These are phyloP conservation scores for Antonospora locustae DNA, from an alignment of 371 early-diverging fungal genomes.

Conservation along the genomic window DNA sequence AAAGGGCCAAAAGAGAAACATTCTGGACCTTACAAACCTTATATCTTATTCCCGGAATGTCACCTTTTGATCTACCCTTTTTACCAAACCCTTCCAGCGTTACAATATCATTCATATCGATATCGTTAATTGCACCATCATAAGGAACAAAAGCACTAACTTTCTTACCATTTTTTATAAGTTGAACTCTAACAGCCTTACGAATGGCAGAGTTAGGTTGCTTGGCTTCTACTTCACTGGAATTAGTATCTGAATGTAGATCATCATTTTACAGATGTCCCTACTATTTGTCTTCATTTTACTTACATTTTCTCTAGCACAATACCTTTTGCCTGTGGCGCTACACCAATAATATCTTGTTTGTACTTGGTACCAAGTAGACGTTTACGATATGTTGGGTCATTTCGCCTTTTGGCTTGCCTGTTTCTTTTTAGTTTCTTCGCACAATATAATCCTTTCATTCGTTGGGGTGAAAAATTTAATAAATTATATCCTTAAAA, in stretches of 20 bases:
- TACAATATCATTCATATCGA: slow-evolving; percentile 71
- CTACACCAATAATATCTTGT: slow-evolving; percentile 85
- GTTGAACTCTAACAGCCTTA: slow-evolving; percentile 98
- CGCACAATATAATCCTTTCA: slow-evolving; percentile 80
- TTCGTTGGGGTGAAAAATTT: slow-evolving; percentile 46
- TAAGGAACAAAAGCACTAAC: slow-evolving; percentile 99
- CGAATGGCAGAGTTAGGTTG: slow-evolving; percentile 99
- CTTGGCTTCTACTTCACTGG: slow-evolving; percentile 97
- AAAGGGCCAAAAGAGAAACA: slow-evolving; percentile 91
- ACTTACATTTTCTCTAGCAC: slow-evolving; percentile 94
- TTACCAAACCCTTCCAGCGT: slow-evolving; percentile 55
- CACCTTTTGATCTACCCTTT: slow-evolving; percentile 76
- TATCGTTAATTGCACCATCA: slow-evolving; percentile 95
- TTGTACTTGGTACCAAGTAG: slow-evolving; percentile 89
- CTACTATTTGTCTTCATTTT: slow-evolving; percentile 16
- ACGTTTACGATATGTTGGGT: slow-evolving; percentile 90
- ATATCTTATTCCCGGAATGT: slow-evolving; percentile 99
- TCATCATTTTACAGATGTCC: slow-evolving; percentile 41
- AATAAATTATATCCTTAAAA: slow-evolving; percentile 37
- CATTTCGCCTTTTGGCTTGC: slow-evolving; percentile 94
- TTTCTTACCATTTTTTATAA: slow-evolving; percentile 99
- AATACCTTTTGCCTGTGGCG: slow-evolving; percentile 99
- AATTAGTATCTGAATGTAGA: slow-evolving; percentile 23
- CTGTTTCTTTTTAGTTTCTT: slow-evolving; percentile 83
- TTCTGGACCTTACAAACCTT: slow-evolving; percentile 99